Evolutionary conservation across 2,329 filamentous ascomycete species (phyloP), one percentile per base, ranked within the genome.

Genomic region (Hymenoscyphus repandus): DNA sequence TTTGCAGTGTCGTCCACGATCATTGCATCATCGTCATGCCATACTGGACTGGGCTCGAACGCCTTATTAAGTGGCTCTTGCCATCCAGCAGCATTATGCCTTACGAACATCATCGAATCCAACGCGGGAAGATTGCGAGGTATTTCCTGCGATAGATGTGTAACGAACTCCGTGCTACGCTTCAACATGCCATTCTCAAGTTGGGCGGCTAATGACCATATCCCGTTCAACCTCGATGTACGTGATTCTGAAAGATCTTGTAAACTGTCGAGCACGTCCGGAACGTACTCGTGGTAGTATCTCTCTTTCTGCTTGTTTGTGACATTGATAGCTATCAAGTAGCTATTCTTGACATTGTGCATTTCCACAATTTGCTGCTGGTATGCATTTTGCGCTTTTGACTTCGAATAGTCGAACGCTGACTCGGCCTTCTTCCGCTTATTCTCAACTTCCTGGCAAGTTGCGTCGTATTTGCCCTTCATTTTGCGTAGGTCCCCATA

Each of bases 321-420:
- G 52, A 97, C 89, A 66, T 95, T 95, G 72, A 99, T 96, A 54
- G 83, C 80, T 64, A 99, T 96, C 54, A 99, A 74, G 66, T 99
- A 99, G n/a, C 88, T 90, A 68, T 99, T 99, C 76, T 99, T 99
- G 68, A 86, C 80, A 67, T 99, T 99, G 71, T 93, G 88, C 93
- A 97, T 97, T 61, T 99, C 93, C 53, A 85, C 73, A 53, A 95
- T 77, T 69, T 97, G 92, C 66, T 96, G 90, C 64, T 95, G 89
- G 70, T 95, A 99, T 34, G 89, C 84, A 66, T 82, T 86, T 66
- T 96, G 88, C 6, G 92, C 90, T 73, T 96, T 99, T 56, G 82
- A 74, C 72, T 96, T 96, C 68, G 79, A 74, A 62, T 83, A 77
- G 58, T 97, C 92, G 64, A 93, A 95, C n/a, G 90, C 83, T 42